Evolutionary conservation across 2,329 filamentous ascomycete genomes (phyloP).

Genomic region (Exophiala sideris): DNA sequence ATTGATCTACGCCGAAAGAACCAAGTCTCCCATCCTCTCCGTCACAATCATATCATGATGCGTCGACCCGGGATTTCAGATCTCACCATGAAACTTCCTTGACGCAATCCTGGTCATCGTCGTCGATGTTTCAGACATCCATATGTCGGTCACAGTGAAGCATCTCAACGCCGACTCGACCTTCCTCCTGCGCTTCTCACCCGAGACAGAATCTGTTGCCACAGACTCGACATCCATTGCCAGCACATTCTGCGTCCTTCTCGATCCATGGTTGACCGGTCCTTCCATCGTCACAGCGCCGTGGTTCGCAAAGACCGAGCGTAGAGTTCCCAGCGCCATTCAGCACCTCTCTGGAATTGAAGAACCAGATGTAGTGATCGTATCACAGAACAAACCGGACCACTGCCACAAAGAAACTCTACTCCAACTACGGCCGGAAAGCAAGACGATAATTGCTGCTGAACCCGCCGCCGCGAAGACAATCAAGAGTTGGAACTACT

Average conservation of each 20-base stretch:
- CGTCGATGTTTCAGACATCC: neutral
- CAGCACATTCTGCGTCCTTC: constrained; percentile 58
- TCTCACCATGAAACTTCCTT: no score
- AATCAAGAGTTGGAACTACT: constrained; percentile 67
- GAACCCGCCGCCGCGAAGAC: constrained; percentile 62
- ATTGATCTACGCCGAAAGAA: no score
- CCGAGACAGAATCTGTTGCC: constrained; percentile 8
- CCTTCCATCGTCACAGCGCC: constrained; percentile 59
- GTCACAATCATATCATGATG: no score
- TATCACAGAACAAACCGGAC: constrained; percentile 63
- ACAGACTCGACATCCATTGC: constrained; percentile 15
- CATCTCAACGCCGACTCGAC: constrained; percentile 33
- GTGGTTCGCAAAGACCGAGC: constrained; percentile 59
- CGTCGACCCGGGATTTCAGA: no score
- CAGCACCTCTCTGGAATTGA: constrained; percentile 54
- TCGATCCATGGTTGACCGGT: constrained; percentile 69
- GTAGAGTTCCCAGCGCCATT: constrained; percentile 56
- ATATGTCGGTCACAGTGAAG: constrained; percentile 26
- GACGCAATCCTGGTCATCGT: no score
- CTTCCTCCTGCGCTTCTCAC: constrained; percentile 34
- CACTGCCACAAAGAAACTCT: constrained; percentile 70
- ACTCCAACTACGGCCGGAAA: constrained; percentile 56
- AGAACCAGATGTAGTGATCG: constrained; percentile 55
- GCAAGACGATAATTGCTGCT: constrained; percentile 62
- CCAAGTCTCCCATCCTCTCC: no score